phyloP scores from a whole-genome alignment of 139 green algal genomes.

The Microglena sp. region DNA sequence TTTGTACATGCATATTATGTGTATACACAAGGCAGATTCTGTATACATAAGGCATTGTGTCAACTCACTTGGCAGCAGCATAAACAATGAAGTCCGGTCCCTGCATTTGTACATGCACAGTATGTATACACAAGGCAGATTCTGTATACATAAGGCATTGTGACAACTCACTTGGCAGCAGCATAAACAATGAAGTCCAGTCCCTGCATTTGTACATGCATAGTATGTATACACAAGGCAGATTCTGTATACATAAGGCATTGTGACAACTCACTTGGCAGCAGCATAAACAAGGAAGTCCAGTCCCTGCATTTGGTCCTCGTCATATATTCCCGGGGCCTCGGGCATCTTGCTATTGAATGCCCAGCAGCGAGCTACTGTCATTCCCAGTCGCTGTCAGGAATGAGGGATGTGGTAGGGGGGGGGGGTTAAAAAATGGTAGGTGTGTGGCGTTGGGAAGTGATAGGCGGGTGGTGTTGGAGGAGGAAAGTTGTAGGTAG shows the following conservation, averaged over 20 bases:
- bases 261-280: background rate
- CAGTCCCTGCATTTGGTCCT: slow-evolving; percentile 11
- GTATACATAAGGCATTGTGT: too few species aligned
- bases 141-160: background rate
- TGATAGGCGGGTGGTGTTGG: too few species aligned
- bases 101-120: background rate
- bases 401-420: too few species aligned
- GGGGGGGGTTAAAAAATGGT: too few species aligned
- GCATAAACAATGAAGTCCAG: slow-evolving; percentile 5
- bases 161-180: background rate
- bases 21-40: too few species aligned
- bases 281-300: slow-evolving; percentile 20
- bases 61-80: too few species aligned
- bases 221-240: background rate
- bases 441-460: too few species aligned
- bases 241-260: background rate
- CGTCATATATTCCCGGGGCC: slow-evolving; percentile 13
- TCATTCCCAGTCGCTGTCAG: slow-evolving; percentile 31
- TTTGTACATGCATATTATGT: background rate
- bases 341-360: slow-evolving; percentile 29
- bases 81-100: too few species aligned
- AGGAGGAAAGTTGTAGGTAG: too few species aligned
- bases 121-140: background rate
- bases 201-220: background rate
- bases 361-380: slow-evolving; percentile 25